These are phyloP conservation scores for Fusarium robinianum DNA, from an alignment of 2,329 filamentous ascomycete species.

Conservation along the genomic window DNA sequence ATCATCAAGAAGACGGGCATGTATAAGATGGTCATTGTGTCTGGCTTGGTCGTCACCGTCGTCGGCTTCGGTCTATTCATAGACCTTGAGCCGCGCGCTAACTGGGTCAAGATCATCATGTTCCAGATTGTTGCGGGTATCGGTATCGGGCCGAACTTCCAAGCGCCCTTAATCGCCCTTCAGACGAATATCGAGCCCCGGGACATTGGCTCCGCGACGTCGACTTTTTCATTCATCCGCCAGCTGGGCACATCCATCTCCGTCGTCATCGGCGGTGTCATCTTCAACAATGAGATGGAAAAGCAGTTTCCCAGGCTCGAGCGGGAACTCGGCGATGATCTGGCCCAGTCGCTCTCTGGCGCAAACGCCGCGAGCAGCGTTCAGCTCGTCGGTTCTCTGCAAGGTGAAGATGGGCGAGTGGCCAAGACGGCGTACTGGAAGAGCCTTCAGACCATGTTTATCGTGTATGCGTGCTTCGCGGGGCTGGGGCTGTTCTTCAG, in stretches of 20 bases:
- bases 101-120: constrained; percentile 61
- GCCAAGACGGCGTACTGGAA: constrained; percentile 54
- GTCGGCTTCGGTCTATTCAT: constrained; percentile 69
- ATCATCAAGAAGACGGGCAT: constrained; percentile 67
- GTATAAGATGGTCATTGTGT: constrained; percentile 65
- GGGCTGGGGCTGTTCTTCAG: constrained; percentile 53
- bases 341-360: constrained; percentile 60
- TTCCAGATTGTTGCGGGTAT: constrained; percentile 67
- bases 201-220: constrained; percentile 71
- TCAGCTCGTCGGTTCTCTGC: constrained; percentile 57
- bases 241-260: constrained; percentile 70
- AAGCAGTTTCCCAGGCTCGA: constrained; percentile 55
- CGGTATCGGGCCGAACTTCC: constrained; percentile 71
- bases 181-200: constrained; percentile 64
- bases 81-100: constrained; percentile 59
- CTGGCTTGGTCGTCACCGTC: constrained; percentile 61
- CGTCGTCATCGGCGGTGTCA: constrained; percentile 74
- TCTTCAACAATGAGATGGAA: constrained; percentile 77
- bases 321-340: constrained; percentile 53
- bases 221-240: constrained; percentile 69
- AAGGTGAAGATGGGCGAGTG: constrained; percentile 47
- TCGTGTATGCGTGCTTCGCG: constrained; percentile 57
- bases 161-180: constrained; percentile 69
- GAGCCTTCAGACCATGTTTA: constrained; percentile 60
- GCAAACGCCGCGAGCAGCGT: constrained; percentile 64